Conservation (phyloP, 2,329 filamentous ascomycete genomes). For the Aspergillus proliferans region DNA sequence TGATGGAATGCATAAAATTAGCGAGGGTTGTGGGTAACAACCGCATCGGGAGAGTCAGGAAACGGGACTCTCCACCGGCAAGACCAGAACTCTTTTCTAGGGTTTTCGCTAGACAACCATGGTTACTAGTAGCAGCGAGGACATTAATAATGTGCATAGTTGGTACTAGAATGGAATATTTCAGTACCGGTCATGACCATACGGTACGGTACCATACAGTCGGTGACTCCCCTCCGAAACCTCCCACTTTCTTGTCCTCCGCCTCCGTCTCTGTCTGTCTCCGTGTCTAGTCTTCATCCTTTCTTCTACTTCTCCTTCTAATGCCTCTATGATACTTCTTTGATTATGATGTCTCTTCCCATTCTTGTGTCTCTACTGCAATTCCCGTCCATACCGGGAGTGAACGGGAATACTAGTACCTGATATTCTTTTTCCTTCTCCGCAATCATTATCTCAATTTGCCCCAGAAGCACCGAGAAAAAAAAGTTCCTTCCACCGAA, state of each 20-base stretch:
- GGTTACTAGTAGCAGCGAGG: background rate
- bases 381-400: conserved; percentile 40
- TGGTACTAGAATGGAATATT: background rate
- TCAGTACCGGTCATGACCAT: background rate
- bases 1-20: background rate
- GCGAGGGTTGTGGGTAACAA: background rate
- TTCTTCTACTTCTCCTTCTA: conserved; percentile 11
- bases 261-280: conserved; percentile 18
- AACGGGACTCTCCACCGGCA: background rate
- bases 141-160: conserved; percentile 7
- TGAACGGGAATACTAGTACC: conserved; percentile 34
- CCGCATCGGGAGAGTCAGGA: background rate
- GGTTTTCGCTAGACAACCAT: background rate
- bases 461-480: conserved; percentile 10
- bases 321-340: conserved; percentile 17
- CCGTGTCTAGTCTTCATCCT: conserved; percentile 8
- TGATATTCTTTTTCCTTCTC: conserved; percentile 18
- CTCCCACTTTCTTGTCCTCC: conserved; percentile 11
- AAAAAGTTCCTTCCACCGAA: conserved; percentile 22
- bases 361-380: conserved; percentile 24
- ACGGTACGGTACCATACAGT: background rate
- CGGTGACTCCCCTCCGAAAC: background rate
- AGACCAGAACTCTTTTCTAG: background rate
- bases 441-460: conserved; percentile 10
- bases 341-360: conserved; percentile 32